Conservation (phyloP, 75 land plant species). For the Pseudotsuga menziesii region DNA sequence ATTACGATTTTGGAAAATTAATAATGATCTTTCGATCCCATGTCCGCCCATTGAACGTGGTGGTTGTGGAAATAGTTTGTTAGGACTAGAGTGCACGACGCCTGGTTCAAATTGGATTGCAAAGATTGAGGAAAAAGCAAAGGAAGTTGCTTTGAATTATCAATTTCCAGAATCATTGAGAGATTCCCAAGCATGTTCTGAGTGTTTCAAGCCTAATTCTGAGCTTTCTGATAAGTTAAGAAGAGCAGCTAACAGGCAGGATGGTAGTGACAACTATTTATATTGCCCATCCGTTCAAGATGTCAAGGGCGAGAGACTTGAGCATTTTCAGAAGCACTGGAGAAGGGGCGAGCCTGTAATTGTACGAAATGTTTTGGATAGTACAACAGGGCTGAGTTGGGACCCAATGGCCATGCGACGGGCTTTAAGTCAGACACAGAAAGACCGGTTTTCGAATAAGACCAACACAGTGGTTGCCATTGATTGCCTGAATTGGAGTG, state of each 20-base stretch:
- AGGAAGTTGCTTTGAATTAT: background rate
- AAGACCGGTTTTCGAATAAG: constrained; percentile 27
- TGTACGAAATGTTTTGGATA: constrained; percentile 63
- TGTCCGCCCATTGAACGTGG: constrained; percentile 57
- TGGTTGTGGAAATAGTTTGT: constrained; percentile 49
- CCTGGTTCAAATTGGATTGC: constrained; percentile 17
- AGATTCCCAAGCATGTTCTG: constrained; percentile 19
- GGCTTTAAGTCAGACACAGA: constrained; percentile 43
- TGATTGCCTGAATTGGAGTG: constrained; percentile 85
- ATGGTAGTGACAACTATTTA: constrained; percentile 48
- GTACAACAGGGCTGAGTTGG: constrained; percentile 68
- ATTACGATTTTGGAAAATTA: constrained; percentile 38
- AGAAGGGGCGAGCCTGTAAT: constrained; percentile 77
- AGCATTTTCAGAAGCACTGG: constrained; percentile 88
- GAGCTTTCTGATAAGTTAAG: constrained; percentile 19
- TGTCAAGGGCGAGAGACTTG: constrained; percentile 27
- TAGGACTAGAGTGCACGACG: constrained; percentile 35
- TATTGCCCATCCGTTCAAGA: constrained; percentile 47
- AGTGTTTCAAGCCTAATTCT: constrained; percentile 10
- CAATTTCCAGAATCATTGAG: background rate
- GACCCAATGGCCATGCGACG: constrained; percentile 84
- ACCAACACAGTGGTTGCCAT: constrained; percentile 43
- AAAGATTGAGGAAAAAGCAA: constrained; percentile 13
- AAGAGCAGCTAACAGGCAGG: constrained; percentile 49
- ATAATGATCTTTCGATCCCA: constrained; percentile 32